Evolutionary conservation across 2,329 filamentous ascomycete genomes (phyloP), one percentile per base, ranked within the genome.

Genomic region (Macroventuria anomochaeta): DNA sequence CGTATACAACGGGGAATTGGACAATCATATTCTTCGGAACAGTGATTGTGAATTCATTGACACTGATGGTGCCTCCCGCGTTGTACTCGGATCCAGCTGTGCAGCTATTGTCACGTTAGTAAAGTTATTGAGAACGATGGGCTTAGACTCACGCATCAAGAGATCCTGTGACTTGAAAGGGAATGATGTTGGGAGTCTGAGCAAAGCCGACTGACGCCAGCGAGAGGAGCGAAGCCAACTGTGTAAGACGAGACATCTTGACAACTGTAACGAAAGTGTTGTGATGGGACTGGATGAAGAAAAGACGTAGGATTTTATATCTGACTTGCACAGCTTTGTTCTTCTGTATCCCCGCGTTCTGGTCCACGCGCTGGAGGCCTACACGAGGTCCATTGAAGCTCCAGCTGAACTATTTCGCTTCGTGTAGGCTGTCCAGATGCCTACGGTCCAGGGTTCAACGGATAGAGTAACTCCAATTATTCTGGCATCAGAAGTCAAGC

Each of bases 1-100:
- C 72, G 58, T 74, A 80, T 11, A 76, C 74, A 3, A 75, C 77
- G 0, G 79, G 80, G 33, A 82, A 81, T 42, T 80, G 75, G 3
- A 81, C 78, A 7, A 81, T 74, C 20, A 82, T 57, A 54, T 83
- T 83, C 64, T 81, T 75, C 3, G 80, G 80, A 2, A 83, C 77
- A 8, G 65, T 72, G 38, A 83, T 75, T 13, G 60, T 70, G 59
- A 76, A 79, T 0, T 78, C 78, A 39, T 79, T 79, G 42, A 83
- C 75, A 0, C 65, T 64, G 13, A 83, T 76, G 12, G 68, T 68
- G 7, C 80, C 80, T 17, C 80, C 80, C 6, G 74, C 71, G 58
- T 82, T 83, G 67, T 63, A 72, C 7, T 66, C 65, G n/a, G 51
- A 41, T 10, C 51, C 60, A 8, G 59, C 63, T 13, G 53, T 46